Base-by-base conservation (phyloP, 768 basidiomycete species). In the Trametes sanguinea region DNA sequence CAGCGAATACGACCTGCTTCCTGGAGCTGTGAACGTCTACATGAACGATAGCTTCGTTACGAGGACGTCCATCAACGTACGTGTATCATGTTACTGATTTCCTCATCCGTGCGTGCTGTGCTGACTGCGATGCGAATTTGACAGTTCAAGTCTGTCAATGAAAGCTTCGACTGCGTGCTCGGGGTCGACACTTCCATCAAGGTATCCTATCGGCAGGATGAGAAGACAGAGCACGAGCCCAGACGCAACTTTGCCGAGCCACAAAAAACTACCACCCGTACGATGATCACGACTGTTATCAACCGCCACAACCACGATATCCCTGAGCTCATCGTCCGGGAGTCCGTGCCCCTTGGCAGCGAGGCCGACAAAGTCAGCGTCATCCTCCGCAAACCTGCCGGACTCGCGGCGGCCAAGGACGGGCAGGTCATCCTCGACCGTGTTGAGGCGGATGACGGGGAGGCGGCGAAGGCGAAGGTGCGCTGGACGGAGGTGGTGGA, bases 41-140 rank as follows among this genome's bases (percentile, higher is more conserved):
- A 67, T 86, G 59, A 81, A 87, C 65, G 83, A 84, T 58, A 76
- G 77, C 52, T 85, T 80, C 67, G 83, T 86, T 3, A 81, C 85
- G n/a, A 80, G 78, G 69, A 83, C 84, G 0, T 71, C 69, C 2
- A 81, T 85, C 54, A 65, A 65, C 10, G 81, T 83, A 65, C 46
- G 76, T 71, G 6, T 35, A 42, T 48, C 14, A 14, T 43, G 9
- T 35, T 17, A 32, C 16, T 17, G 35, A 37, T 16, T 35, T 37
- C 35, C 35, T 6, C 35, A 6, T 37, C 22, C 22, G 1, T 22
- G 22, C 22, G 22, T 22, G 22, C 22, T 22, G 22, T 22, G 22
- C 22, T 22, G 22, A 22, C 22, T 22, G 22, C 22, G 35, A 37
- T 37, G 35, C 35, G 11, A 37, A 37, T 13, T 30, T 10, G 16